Percentiles rank a stretch among this genome's conserved stretches.
Conservation (phyloP, 1,139 yeast genomes). For the Blastobotrys buckinghamii region DNA sequence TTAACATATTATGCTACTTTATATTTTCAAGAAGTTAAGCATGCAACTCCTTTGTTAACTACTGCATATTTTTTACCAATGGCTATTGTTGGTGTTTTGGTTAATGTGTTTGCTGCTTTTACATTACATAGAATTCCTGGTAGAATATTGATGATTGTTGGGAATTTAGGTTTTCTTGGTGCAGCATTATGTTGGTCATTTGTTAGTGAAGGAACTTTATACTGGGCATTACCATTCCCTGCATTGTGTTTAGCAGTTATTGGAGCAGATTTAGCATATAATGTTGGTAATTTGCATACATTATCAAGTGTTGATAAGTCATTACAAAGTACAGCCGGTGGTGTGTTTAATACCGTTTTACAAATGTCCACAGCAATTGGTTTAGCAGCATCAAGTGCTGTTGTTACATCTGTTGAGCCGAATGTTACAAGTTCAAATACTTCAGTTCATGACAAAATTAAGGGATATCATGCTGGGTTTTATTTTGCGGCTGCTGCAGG, state of each 20-base stretch:
- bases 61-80: slow-evolving; percentile 39
- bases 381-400: slow-evolving; percentile 37
- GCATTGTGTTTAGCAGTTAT: slow-evolving; percentile 36
- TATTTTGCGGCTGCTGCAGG: slow-evolving; percentile 38
- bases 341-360: slow-evolving; percentile 40
- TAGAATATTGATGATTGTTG: slow-evolving; percentile 32
- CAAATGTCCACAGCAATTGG: slow-evolving; percentile 40
- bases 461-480: slow-evolving; percentile 37
- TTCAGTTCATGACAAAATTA: slow-evolving; percentile 26
- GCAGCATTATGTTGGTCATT: slow-evolving; percentile 40
- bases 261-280: slow-evolving; percentile 44
- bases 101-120: slow-evolving; percentile 40
- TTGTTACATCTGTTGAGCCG: slow-evolving; percentile 32
- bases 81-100: slow-evolving; percentile 36
- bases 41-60: slow-evolving; percentile 36
- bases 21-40: slow-evolving; percentile 38
- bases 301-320: slow-evolving; percentile 36
- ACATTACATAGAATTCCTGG: slow-evolving; percentile 41
- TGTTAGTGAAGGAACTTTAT: slow-evolving; percentile 30
- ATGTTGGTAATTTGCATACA: slow-evolving; percentile 39
- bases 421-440: slow-evolving; percentile 27
- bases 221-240: slow-evolving; percentile 42
- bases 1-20: slow-evolving; percentile 37
- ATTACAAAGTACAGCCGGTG: slow-evolving; percentile 42
- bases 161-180: slow-evolving; percentile 33